These are phyloP conservation scores for Gracilaria gracilis DNA, from an alignment of 23 red algal genomes.

Conservation along the genomic window DNA sequence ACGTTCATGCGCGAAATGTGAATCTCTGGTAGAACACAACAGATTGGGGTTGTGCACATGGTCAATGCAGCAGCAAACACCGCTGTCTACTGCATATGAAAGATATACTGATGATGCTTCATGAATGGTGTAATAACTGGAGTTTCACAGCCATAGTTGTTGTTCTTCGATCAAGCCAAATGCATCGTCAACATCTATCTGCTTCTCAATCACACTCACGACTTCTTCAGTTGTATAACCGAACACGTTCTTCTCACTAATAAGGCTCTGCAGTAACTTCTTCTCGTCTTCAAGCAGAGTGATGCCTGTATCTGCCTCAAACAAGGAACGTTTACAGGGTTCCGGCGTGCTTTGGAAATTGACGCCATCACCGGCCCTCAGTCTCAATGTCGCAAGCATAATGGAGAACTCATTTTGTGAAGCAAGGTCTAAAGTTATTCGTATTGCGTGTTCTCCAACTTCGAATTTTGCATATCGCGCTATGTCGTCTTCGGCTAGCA, in stretches of 20 bases:
- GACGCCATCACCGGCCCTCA: background rate
- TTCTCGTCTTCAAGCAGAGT: constrained; percentile 12
- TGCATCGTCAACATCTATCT: constrained; percentile 25
- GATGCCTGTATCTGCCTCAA: background rate
- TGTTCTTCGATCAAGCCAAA: constrained; percentile 32
- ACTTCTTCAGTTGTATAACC: constrained; percentile 10
- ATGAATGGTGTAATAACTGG: background rate
- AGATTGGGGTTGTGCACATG: background rate
- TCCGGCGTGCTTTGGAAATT: constrained; percentile 6
- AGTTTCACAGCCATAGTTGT: background rate
- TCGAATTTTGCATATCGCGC: background rate
- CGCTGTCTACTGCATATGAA: background rate
- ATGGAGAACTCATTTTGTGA: constrained; percentile 17
- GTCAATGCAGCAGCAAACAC: background rate
- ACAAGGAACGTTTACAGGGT: constrained; percentile 6
- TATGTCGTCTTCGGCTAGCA: background rate
- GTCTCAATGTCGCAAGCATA: background rate
- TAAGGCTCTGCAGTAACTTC: constrained; percentile 9
- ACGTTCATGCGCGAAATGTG: background rate
- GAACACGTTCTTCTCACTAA: constrained; percentile 3
- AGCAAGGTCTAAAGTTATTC: background rate
- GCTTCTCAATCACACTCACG: constrained; percentile 12
- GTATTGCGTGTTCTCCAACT: background rate
- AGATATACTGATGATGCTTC: background rate
- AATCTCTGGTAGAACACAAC: background rate